These are phyloP conservation scores for Metarhizium album DNA, from an alignment of 2,329 filamentous ascomycete species.

Conservation along the genomic window DNA sequence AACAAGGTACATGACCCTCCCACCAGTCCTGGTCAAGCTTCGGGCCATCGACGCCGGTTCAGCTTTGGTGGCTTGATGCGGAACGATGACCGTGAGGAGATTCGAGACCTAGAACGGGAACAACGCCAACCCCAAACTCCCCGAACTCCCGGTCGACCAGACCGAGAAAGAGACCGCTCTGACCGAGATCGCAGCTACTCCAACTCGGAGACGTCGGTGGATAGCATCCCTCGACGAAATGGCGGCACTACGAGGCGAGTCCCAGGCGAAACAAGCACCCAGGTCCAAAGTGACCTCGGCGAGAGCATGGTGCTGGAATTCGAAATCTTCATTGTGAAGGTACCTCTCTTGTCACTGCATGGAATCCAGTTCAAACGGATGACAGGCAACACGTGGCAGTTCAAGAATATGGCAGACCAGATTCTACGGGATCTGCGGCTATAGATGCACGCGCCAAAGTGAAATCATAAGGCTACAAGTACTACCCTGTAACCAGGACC, in stretches of 20 bases:
- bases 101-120: conserved; percentile 45
- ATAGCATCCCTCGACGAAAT: conserved; percentile 51
- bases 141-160: conserved; percentile 33
- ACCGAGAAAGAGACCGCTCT: conserved; percentile 12
- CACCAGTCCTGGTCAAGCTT: conserved; percentile 43
- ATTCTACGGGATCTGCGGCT: conserved; percentile 80
- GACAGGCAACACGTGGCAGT: conserved; percentile 93
- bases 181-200: conserved; percentile 61
- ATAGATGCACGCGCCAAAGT: conserved; percentile 29
- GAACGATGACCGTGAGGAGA: conserved; percentile 56
- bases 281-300: conserved; percentile 82
- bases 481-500: not conserved
- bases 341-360: conserved; percentile 82
- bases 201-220: conserved; percentile 78
- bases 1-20: conserved; percentile 59
- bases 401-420: conserved; percentile 95
- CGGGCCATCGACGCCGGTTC: conserved; percentile 64
- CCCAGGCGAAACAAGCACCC: conserved; percentile 81
- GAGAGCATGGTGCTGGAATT: conserved; percentile 78
- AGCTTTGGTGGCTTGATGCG: conserved; percentile 62
- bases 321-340: conserved; percentile 96
- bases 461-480: not conserved
- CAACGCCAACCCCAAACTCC: conserved; percentile 26
- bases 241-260: conserved; percentile 41
- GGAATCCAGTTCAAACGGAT: conserved; percentile 98